Conservation (phyloP, 164 flowering plant species). For the Kingdonia uniflora region DNA sequence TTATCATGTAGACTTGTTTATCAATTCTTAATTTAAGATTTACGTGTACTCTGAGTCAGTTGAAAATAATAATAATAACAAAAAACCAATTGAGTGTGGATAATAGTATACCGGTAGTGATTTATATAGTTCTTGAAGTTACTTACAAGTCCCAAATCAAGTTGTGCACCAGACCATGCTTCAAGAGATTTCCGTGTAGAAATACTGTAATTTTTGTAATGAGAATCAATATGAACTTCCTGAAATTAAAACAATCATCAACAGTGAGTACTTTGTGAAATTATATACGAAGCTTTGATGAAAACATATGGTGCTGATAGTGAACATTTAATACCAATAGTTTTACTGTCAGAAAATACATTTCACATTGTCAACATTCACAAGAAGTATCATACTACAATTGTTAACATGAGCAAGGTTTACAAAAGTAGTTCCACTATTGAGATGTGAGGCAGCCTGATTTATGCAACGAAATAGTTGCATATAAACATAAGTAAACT, state of each 20-base stretch:
- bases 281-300: background rate
- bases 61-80: background rate
- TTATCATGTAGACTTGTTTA: no score
- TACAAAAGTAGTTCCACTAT: no score
- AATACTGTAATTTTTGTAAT: conserved; percentile 49
- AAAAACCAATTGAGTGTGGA: background rate
- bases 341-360: no score
- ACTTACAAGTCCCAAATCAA: conserved; percentile 89
- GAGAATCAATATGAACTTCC: conserved; percentile 70
- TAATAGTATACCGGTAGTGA: background rate
- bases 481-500: no score
- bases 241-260: conserved; percentile 18
- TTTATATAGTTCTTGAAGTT: conserved; percentile 4
- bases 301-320: background rate
- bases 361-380: no score
- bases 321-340: background rate
- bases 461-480: no score
- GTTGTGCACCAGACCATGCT: conserved; percentile 78
- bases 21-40: no score
- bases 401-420: no score
- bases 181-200: conserved; percentile 72
- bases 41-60: no score
- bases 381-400: no score
- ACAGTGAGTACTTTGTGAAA: background rate
- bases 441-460: no score